Evolutionary conservation across 129 eudicot species (phyloP).

Genomic region (Chrysanthemum seticuspe): DNA sequence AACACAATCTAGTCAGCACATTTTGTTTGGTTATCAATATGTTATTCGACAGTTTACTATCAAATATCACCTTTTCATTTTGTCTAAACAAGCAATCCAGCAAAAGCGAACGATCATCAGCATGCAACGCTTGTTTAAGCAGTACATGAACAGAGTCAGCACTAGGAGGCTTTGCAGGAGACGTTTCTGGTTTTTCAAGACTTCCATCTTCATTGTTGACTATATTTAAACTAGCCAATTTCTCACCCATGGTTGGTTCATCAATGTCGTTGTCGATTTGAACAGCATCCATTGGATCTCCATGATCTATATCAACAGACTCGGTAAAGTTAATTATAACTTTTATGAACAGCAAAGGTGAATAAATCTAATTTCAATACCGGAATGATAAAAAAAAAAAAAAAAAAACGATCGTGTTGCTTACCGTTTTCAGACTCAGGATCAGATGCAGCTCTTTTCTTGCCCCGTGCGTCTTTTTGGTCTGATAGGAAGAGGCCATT

Average conservation of each 20-base stretch:
- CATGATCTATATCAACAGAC: constrained; percentile 39
- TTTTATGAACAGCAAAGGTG: neutral
- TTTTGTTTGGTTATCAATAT: neutral
- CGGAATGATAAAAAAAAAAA: neutral
- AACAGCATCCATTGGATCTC: constrained; percentile 47
- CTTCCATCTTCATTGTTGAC: constrained; percentile 29
- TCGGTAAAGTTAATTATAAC: too few relatives aligned
- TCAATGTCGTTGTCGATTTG: constrained; percentile 46
- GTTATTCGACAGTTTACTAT: neutral
- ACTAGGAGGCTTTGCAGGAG: constrained; percentile 76
- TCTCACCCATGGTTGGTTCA: constrained; percentile 97
- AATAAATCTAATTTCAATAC: neutral
- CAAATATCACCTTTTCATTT: constrained; percentile 66
- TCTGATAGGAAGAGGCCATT: constrained; percentile 12
- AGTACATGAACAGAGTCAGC: constrained; percentile 86
- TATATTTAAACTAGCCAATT: constrained; percentile 65
- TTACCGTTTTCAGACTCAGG: constrained; percentile 37
- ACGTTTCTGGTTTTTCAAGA: constrained; percentile 34
- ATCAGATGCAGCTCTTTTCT: constrained; percentile 57
- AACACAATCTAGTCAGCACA: neutral
- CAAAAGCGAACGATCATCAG: constrained; percentile 83
- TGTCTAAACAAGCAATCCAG: constrained; percentile 81
- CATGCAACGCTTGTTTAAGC: constrained; percentile 91
- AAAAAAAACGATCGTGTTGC: constrained; percentile 5
- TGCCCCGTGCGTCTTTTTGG: constrained; percentile 34